phyloP scores from a whole-genome alignment of 495 filamentous ascomycete species.

The Massariosphaeria phaeospora region DNA sequence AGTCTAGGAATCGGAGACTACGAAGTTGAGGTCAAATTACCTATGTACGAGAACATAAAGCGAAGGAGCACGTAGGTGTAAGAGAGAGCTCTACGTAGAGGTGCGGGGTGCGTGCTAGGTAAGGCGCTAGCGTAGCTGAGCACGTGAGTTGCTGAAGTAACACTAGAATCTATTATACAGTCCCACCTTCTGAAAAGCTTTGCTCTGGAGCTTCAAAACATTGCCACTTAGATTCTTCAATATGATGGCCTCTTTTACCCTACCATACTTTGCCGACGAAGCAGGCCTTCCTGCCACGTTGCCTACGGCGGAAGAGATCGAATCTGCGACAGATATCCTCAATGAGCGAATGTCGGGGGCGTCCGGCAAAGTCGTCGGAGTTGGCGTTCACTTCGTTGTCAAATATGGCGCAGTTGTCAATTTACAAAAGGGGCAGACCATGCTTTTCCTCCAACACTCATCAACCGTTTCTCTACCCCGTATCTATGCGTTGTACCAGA shows the following conservation, averaged over 20 bases:
- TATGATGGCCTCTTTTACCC: constrained; percentile 15
- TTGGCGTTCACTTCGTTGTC: constrained; percentile 40
- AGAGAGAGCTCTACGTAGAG: no score
- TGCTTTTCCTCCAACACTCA: constrained; percentile 39
- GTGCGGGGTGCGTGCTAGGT: no score
- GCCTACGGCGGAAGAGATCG: constrained; percentile 25
- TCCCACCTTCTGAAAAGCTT: no score
- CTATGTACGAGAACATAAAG: no score
- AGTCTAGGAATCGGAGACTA: no score
- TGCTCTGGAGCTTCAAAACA: no score
- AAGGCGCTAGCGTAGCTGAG: no score
- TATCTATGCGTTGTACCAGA: constrained; percentile 41
- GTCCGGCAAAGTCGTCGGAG: constrained; percentile 27
- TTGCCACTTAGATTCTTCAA: no score
- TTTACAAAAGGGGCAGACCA: constrained; percentile 41
- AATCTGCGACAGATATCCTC: constrained; percentile 27
- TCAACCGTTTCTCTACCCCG: constrained; percentile 39
- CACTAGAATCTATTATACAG: no score
- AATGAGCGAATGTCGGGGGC: constrained; percentile 24
- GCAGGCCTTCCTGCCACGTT: constrained; percentile 24
- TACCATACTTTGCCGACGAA: constrained; percentile 23
- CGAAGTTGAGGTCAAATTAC: no score
- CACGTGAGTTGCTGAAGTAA: no score
- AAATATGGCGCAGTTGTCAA: constrained; percentile 41
- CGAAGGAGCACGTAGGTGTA: no score